These are phyloP conservation scores for Diplocarpon mali DNA, from an alignment of 2,329 filamentous ascomycete genomes.

Conservation along the genomic window DNA sequence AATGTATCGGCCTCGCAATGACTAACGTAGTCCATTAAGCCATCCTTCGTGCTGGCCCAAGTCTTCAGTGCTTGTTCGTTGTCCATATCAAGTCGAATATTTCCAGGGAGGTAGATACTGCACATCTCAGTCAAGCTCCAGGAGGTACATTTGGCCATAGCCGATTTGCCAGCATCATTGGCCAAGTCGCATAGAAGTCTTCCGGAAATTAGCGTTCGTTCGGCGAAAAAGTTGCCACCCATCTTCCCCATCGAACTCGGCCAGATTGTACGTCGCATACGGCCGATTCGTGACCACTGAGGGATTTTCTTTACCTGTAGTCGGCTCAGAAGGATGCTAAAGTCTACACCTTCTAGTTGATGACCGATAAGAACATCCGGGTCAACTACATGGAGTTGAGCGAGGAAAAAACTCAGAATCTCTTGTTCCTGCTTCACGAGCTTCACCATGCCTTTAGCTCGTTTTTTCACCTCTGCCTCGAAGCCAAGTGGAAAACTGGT, in stretches of 20 bases:
- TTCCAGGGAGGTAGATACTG: slow-evolving; percentile 66
- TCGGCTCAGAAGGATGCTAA: slow-evolving; percentile 78
- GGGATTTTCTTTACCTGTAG: slow-evolving; percentile 84
- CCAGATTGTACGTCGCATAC: slow-evolving; percentile 76
- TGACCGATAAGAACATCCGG: slow-evolving; percentile 92
- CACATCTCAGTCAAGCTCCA: slow-evolving; percentile 99
- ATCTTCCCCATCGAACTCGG: slow-evolving; percentile 76
- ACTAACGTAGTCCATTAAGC: slow-evolving; percentile 83
- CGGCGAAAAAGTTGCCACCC: slow-evolving; percentile 83
- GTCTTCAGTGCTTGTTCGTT: slow-evolving; percentile 77
- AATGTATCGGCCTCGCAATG: slow-evolving; percentile 95
- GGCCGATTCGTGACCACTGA: slow-evolving; percentile 87
- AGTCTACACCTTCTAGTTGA: slow-evolving; percentile 94
- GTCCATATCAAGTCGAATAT: slow-evolving; percentile 66
- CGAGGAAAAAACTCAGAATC: slow-evolving; percentile 78
- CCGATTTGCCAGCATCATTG: slow-evolving; percentile 93
- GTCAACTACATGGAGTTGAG: slow-evolving; percentile 76
- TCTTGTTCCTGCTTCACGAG: slow-evolving; percentile 76
- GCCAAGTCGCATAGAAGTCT: slow-evolving; percentile 86
- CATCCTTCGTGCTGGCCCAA: slow-evolving; percentile 74
- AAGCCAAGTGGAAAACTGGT: slow-evolving; percentile 77
- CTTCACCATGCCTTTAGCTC: slow-evolving; percentile 67
- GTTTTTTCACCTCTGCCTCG: slow-evolving; percentile 58
- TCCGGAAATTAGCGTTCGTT: slow-evolving; percentile 80
- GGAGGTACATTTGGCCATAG: slow-evolving; percentile 94